Evolutionary conservation across 164 flowering plant genomes (phyloP).

Genomic region (Vitis rupestris): DNA sequence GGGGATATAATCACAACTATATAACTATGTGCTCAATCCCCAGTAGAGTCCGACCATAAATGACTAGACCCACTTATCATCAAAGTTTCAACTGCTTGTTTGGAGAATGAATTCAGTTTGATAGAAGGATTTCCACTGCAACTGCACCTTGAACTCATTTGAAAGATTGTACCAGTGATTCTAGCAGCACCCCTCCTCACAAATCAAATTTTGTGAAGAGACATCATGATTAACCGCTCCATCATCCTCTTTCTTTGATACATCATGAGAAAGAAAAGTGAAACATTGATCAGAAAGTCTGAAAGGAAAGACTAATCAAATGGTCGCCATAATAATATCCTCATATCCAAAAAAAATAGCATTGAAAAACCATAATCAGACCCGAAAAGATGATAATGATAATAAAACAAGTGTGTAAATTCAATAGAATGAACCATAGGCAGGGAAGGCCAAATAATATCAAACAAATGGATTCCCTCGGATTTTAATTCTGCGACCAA

Average conservation of each 20-base stretch:
- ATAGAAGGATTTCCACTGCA: constrained; percentile 1
- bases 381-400: not conserved
- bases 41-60: constrained; percentile 8
- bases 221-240: not conserved
- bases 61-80: not conserved
- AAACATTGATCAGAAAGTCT: not conserved
- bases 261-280: not conserved
- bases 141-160: not conserved
- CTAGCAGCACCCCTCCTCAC: not conserved
- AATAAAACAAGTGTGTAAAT: not conserved
- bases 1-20: not conserved
- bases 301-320: not conserved
- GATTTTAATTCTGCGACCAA: not conserved
- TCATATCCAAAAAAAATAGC: too few relatives aligned
- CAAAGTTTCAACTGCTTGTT: not conserved
- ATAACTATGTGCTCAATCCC: constrained; percentile 1
- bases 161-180: not conserved
- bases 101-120: not conserved
- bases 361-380: too few relatives aligned
- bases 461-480: not conserved
- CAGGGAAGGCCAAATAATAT: not conserved
- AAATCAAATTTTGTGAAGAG: not conserved
- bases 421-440: not conserved
- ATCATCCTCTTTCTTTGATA: constrained; percentile 1
- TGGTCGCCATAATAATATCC: not conserved